Percentiles rank a stretch among this genome's conserved stretches.
Evolutionary conservation across 1,284 basidiomycete genomes (phyloP).

Genomic region (Cutaneotrichosporon cavernicola): DNA sequence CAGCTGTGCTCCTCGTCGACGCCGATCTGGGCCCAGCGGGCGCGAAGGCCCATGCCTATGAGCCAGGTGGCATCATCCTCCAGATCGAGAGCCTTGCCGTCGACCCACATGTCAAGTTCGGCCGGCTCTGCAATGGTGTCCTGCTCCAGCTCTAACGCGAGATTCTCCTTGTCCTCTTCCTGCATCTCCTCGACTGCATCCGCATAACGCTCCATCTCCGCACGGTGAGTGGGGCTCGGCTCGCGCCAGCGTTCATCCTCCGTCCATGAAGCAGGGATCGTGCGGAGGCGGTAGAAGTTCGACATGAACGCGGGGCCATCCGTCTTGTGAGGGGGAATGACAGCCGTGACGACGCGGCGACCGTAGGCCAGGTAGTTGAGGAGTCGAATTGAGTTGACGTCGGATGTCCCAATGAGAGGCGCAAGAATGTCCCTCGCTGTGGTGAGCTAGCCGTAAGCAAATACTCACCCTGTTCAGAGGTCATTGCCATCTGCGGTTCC

Average conservation of each 20-base stretch:
- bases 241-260: slow-evolving; percentile 36
- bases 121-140: slow-evolving; percentile 30
- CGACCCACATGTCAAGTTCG: slow-evolving; percentile 33
- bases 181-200: slow-evolving; percentile 15
- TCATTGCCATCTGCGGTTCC: background rate
- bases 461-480: background rate
- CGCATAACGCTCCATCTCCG: slow-evolving; percentile 5
- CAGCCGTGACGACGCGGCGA: slow-evolving; percentile 31
- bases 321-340: slow-evolving; percentile 20
- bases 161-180: background rate
- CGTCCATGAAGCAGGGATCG: slow-evolving; percentile 39
- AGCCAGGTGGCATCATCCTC: slow-evolving; percentile 17
- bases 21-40: slow-evolving; percentile 43
- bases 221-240: background rate
- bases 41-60: slow-evolving; percentile 41
- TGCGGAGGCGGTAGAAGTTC: slow-evolving; percentile 30
- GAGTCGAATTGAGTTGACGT: slow-evolving; percentile 5
- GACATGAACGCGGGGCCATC: slow-evolving; percentile 19
- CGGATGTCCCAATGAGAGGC: slow-evolving; percentile 2
- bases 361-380: slow-evolving; percentile 36
- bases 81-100: slow-evolving; percentile 12
- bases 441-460: background rate
- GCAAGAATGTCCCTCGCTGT: slow-evolving; percentile 10
- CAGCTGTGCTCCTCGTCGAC: slow-evolving; percentile 24
- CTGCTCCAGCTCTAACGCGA: slow-evolving; percentile 30